Evolutionary conservation across 179 eudicot genomes (phyloP).

Genomic region (Beta lomatogona): DNA sequence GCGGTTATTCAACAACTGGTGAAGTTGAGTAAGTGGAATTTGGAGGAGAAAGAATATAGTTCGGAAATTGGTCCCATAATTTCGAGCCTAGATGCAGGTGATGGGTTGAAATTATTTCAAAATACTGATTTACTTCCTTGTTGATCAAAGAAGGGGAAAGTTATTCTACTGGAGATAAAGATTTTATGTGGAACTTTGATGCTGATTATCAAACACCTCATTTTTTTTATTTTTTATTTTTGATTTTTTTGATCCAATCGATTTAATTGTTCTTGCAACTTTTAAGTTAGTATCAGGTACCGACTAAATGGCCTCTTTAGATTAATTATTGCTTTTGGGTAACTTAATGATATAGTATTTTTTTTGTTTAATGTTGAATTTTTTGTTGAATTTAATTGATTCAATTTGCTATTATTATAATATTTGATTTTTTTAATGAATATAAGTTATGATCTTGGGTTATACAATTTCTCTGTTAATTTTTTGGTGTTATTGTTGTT

Average conservation of each 20-base stretch:
- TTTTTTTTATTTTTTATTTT: conserved; percentile 7
- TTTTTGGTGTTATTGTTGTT: neutral
- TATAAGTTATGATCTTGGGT: neutral
- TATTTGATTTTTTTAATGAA: too few relatives aligned
- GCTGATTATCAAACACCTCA: conserved; percentile 28
- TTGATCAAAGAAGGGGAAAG: conserved; percentile 25
- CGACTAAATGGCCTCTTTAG: neutral
- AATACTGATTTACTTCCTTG: conserved; percentile 26
- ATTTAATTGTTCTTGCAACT: neutral
- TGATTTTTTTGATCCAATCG: neutral
- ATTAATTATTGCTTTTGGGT: neutral
- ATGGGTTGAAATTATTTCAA: conserved; percentile 18
- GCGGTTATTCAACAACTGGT: conserved; percentile 28
- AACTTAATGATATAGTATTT: neutral
- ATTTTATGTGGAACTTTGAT: conserved; percentile 36
- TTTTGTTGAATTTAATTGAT: neutral
- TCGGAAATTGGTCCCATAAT: conserved; percentile 30
- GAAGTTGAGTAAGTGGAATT: conserved; percentile 24
- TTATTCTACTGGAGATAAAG: conserved; percentile 26
- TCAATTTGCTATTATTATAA: neutral
- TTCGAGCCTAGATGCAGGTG: conserved; percentile 23
- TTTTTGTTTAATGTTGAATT: neutral
- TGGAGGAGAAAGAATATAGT: conserved; percentile 28
- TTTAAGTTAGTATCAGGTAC: neutral
- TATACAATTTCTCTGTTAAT: too few relatives aligned